Conservation (phyloP, 371 early-diverging fungal species). For the Batrachochytrium dendrobatidis region DNA sequence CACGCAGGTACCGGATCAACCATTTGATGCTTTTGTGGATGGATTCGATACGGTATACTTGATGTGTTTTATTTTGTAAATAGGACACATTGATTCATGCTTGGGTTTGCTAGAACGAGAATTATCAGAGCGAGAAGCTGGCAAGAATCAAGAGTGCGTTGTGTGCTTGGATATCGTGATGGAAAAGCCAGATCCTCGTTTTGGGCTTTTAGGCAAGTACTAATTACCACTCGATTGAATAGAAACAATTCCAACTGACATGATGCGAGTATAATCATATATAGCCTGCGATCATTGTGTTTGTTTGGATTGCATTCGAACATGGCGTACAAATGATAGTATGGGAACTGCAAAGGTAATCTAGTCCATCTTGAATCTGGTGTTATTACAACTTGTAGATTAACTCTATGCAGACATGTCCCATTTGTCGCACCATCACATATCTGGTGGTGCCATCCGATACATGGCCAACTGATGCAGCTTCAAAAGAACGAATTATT, state of each 20-base stretch:
- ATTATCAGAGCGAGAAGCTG: slow-evolving; percentile 5
- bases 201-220: slow-evolving; percentile 42
- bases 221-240: too few relatives aligned
- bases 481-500: slow-evolving; percentile 35
- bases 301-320: slow-evolving; percentile 48
- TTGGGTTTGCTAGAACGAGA: not conserved
- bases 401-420: slow-evolving; percentile 26
- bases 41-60: not conserved
- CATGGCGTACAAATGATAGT: slow-evolving; percentile 40
- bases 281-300: slow-evolving; percentile 49
- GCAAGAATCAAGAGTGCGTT: slow-evolving; percentile 42
- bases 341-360: slow-evolving; percentile 36
- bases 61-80: not conserved
- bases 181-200: slow-evolving; percentile 39
- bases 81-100: not conserved
- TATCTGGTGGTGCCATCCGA: slow-evolving; percentile 46
- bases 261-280: not conserved
- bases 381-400: slow-evolving; percentile 8
- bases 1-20: slow-evolving; percentile 34
- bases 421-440: slow-evolving; percentile 38
- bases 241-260: not conserved
- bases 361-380: not conserved
- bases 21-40: not conserved
- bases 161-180: slow-evolving; percentile 46
- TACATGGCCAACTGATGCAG: slow-evolving; percentile 34